These are phyloP conservation scores for Colletotrichum australisinense DNA, from an alignment of 2,329 filamentous ascomycete species.

Conservation along the genomic window DNA sequence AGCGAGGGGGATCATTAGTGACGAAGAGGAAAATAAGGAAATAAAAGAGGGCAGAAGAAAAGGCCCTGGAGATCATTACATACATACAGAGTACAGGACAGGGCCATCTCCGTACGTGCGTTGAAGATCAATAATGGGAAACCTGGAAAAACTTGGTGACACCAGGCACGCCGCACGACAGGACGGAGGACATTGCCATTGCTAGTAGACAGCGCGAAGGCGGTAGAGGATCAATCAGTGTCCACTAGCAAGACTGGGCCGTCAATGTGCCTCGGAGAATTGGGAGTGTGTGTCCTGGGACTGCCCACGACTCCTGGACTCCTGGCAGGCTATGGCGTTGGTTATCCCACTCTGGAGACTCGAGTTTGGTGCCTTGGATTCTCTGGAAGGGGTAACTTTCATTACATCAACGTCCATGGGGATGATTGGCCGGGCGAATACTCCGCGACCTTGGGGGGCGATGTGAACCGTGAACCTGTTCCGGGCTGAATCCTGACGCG, in stretches of 20 bases:
- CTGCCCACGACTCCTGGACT: background rate
- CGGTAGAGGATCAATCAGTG: background rate
- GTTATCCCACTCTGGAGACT: background rate
- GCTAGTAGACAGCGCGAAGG: background rate
- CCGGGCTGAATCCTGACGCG: background rate
- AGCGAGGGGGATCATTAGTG: background rate
- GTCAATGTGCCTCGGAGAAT: background rate
- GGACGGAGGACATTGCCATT: constrained; percentile 6
- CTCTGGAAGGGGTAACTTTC: background rate
- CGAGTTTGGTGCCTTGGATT: background rate
- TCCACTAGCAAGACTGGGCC: background rate
- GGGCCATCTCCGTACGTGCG: background rate
- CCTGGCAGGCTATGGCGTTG: background rate
- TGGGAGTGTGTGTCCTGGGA: background rate
- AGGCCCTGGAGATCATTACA: constrained; percentile 27
- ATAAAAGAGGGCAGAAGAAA: constrained; percentile 9
- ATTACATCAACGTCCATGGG: background rate
- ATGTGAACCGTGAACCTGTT: background rate
- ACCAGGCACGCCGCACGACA: background rate
- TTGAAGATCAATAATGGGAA: constrained; percentile 19
- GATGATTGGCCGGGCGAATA: background rate
- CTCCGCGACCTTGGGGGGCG: background rate
- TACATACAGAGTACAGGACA: background rate
- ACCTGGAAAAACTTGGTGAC: background rate
- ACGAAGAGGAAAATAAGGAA: background rate